Evolutionary conservation across 2,329 filamentous ascomycete species (phyloP).

Genomic region (Aspergillus jensenii): DNA sequence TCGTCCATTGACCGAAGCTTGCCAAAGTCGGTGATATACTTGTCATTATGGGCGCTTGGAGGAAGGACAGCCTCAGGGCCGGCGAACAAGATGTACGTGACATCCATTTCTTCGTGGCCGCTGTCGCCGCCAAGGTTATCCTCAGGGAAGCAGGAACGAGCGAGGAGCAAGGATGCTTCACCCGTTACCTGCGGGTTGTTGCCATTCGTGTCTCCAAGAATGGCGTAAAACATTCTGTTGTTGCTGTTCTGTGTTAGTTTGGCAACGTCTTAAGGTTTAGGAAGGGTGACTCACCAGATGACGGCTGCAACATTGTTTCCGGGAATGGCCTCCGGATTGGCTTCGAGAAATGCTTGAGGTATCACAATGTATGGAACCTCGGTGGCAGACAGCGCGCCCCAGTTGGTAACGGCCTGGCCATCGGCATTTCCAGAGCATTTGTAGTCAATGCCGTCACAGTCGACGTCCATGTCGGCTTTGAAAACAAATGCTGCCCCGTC

Average conservation of each 20-base stretch:
- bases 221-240: slow-evolving; percentile 34
- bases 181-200: slow-evolving; percentile 31
- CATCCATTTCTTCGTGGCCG: slow-evolving; percentile 27
- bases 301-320: slow-evolving; percentile 33
- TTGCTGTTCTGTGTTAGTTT: slow-evolving; percentile 16
- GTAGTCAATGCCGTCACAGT: slow-evolving; percentile 32
- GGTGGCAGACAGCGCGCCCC: slow-evolving; percentile 31
- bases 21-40: slow-evolving; percentile 31
- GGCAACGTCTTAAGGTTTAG: neutral
- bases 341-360: slow-evolving; percentile 26
- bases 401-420: slow-evolving; percentile 29
- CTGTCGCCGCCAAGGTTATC: slow-evolving; percentile 27
- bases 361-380: slow-evolving; percentile 34
- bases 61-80: slow-evolving; percentile 27
- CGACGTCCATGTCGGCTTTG: slow-evolving; percentile 35
- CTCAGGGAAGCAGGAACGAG: slow-evolving; percentile 32
- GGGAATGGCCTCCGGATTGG: slow-evolving; percentile 21
- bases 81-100: slow-evolving; percentile 33
- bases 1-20: slow-evolving; percentile 31
- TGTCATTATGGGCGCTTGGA: slow-evolving; percentile 23
- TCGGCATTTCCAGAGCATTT: slow-evolving; percentile 32
- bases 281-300: slow-evolving; percentile 23
- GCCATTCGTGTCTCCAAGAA: slow-evolving; percentile 31
- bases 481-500: slow-evolving; percentile 30
- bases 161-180: slow-evolving; percentile 35